Base-by-base conservation (phyloP, 352 stramenopile species). In the Phytophthora quininea region DNA sequence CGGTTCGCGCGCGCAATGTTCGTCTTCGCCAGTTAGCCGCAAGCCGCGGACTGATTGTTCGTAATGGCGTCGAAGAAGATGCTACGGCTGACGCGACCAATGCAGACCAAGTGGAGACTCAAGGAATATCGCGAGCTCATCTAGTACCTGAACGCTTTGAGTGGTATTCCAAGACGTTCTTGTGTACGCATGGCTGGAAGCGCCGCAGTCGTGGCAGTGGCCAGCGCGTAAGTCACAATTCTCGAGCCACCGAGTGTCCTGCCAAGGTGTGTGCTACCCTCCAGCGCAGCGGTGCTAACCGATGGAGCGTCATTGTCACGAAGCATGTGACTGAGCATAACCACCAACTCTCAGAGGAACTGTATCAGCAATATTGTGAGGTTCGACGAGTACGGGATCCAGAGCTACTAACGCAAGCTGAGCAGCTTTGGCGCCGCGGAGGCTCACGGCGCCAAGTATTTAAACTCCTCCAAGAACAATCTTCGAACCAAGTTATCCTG, bases 141-240 rank as follows among this genome's bases (percentile, higher is more conserved):
- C 58, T 91, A 4, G 73, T 91, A 10, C 85, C 85, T 3, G 68
- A 82, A 11, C 67, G 65, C 12, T 91, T 78, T 32, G 75, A 90
- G 52, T 93, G 83, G 83, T 93, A 93, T 54, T 90, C 83, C 8
- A 93, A 93, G 64, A 93, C 85, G 2, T 92, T 89, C 42, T 59
- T 93, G 27, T 93, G 85, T 51, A 93, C 85, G 3, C 83, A 93
- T 52, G 85, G 85, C 1, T 92, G 83, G 85, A 92, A 93, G 50
- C 76, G 82, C 51, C 79, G 85, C 7, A 85, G 83, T 40, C 82
- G 85, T 15, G 85, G 85, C 30, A 86, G 76, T 52, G 85, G 85
- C 1, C 84, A 93, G 49, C 85, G 85, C 9, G 69, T 91, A 46
- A 88, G 85, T 47, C 85, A 93, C 69, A 89, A 67, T 27, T 60